Conservation (phyloP, 441 rosid species). For the Metrosideros polymorpha region DNA sequence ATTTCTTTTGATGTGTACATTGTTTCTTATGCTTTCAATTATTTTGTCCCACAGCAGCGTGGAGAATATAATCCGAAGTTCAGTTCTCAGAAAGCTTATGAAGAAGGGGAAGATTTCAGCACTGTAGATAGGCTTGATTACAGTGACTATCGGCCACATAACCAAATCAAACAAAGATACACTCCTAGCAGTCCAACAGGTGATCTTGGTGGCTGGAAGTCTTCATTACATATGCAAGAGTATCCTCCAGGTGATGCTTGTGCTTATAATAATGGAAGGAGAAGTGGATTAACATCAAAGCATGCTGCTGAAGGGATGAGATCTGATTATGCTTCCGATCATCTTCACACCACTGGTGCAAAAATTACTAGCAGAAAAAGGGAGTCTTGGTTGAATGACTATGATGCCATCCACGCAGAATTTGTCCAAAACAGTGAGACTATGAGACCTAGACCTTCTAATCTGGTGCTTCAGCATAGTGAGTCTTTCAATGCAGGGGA, state of each 20-base stretch:
- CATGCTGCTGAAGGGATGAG: slow-evolving; percentile 32
- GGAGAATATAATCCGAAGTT: slow-evolving; percentile 29
- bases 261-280: slow-evolving; percentile 23
- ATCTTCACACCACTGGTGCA: slow-evolving; percentile 13
- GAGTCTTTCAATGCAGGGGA: slow-evolving; percentile 31
- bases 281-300: slow-evolving; percentile 27
- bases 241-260: slow-evolving; percentile 31
- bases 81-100: slow-evolving; percentile 27
- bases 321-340: slow-evolving; percentile 25
- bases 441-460: slow-evolving; percentile 27
- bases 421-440: slow-evolving; percentile 27
- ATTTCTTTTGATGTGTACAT: neutral
- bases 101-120: slow-evolving; percentile 27
- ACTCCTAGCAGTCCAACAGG: slow-evolving; percentile 19
- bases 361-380: slow-evolving; percentile 17
- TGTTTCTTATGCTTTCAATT: neutral
- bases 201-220: slow-evolving; percentile 23
- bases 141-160: slow-evolving; percentile 26
- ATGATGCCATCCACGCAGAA: slow-evolving; percentile 13
- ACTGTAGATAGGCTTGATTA: slow-evolving; percentile 31
- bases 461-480: slow-evolving; percentile 19
- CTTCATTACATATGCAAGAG: slow-evolving; percentile 27
- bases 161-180: slow-evolving; percentile 29
- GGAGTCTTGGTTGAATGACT: slow-evolving; percentile 19
- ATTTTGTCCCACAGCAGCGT: slow-evolving; percentile 30